phyloP scores from a whole-genome alignment of 2,329 filamentous ascomycete species.

The Cladosporium sp. region DNA sequence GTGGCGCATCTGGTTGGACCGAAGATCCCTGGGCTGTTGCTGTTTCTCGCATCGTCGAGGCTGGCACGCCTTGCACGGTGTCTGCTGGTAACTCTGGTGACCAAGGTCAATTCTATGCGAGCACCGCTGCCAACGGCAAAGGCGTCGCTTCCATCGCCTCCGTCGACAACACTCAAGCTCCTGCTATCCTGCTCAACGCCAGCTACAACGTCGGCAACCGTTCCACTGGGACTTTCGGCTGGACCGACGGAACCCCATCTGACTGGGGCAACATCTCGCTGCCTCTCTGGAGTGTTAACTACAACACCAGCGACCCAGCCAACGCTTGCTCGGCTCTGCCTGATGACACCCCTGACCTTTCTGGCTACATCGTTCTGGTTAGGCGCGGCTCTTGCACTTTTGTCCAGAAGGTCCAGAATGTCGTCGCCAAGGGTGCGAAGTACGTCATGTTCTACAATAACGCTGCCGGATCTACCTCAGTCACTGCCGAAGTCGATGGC shows the following conservation, averaged over 20 bases:
- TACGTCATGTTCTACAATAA: slow-evolving; percentile 59
- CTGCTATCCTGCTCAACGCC: slow-evolving; percentile 29
- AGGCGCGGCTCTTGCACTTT: slow-evolving; percentile 55
- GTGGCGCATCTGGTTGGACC: slow-evolving; percentile 30
- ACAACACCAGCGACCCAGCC: slow-evolving; percentile 43
- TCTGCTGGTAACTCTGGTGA: slow-evolving; percentile 49
- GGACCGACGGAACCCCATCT: slow-evolving; percentile 30
- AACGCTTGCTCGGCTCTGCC: slow-evolving; percentile 51
- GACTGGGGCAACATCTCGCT: slow-evolving; percentile 31
- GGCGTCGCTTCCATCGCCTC: slow-evolving; percentile 43
- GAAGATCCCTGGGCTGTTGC: slow-evolving; percentile 36
- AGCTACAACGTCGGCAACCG: slow-evolving; percentile 28
- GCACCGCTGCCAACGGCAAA: slow-evolving; percentile 36
- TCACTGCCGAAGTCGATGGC: slow-evolving; percentile 15
- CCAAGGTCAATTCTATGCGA: slow-evolving; percentile 43
- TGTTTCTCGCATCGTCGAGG: slow-evolving; percentile 37
- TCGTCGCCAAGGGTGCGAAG: slow-evolving; percentile 50
- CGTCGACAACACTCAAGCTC: slow-evolving; percentile 33
- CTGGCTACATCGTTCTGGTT: slow-evolving; percentile 53
- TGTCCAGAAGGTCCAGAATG: slow-evolving; percentile 48
- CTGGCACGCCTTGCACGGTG: slow-evolving; percentile 46
- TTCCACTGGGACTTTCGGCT: slow-evolving; percentile 31
- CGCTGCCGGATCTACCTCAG: slow-evolving; percentile 15
- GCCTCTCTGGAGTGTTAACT: slow-evolving; percentile 35
- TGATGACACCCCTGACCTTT: slow-evolving; percentile 51